Conservation (phyloP, 2,329 filamentous ascomycete species). For the Tetracladium maxilliforme region DNA sequence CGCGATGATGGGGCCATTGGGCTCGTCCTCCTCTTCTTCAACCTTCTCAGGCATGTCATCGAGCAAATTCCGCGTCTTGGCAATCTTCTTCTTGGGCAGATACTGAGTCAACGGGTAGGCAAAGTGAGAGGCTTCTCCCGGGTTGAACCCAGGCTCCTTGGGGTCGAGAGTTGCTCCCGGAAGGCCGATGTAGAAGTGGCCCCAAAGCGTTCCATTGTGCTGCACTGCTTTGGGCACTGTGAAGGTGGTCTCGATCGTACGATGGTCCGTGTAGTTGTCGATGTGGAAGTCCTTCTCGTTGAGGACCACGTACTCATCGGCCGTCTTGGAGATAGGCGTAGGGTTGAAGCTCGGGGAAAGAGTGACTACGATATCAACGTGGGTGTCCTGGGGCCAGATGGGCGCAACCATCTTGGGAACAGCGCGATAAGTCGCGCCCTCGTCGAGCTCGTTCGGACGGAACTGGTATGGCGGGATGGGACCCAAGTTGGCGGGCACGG, state of each 20-base stretch:
- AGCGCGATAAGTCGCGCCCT: slow-evolving; percentile 45
- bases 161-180: slow-evolving; percentile 67
- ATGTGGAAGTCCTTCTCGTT: slow-evolving; percentile 69
- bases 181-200: slow-evolving; percentile 80
- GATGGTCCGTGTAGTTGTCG: slow-evolving; percentile 65
- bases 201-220: slow-evolving; percentile 86
- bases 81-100: slow-evolving; percentile 76
- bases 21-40: slow-evolving; percentile 30
- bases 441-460: slow-evolving; percentile 43
- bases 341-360: slow-evolving; percentile 63
- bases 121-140: slow-evolving; percentile 68
- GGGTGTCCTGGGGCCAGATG: slow-evolving; percentile 71
- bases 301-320: slow-evolving; percentile 57
- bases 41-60: slow-evolving; percentile 31
- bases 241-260: slow-evolving; percentile 65
- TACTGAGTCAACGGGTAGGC: slow-evolving; percentile 77
- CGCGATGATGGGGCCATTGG: slow-evolving; percentile 52
- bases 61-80: slow-evolving; percentile 78
- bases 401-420: slow-evolving; percentile 64
- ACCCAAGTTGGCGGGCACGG: slow-evolving; percentile 35
- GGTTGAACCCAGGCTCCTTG: slow-evolving; percentile 53
- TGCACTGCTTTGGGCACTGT: slow-evolving; percentile 66
- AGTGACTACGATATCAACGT: slow-evolving; percentile 73
- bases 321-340: slow-evolving; percentile 48
- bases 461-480: slow-evolving; percentile 49